These are phyloP conservation scores for Arthrobotrys musiformis DNA, from an alignment of 2,329 filamentous ascomycete species.

Conservation along the genomic window DNA sequence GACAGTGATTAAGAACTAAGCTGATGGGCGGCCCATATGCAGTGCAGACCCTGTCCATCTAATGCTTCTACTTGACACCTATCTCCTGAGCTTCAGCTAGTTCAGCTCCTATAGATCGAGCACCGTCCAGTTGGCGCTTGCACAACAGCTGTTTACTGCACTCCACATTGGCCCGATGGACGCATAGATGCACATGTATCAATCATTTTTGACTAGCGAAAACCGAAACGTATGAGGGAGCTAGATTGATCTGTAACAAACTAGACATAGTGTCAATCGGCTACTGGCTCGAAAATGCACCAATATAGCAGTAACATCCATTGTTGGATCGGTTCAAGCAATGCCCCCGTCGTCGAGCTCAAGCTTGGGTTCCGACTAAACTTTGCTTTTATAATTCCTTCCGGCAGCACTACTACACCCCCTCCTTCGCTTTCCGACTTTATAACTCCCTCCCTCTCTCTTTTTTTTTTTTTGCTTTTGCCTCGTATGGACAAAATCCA, in stretches of 20 bases:
- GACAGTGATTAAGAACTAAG: background rate
- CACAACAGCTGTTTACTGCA: background rate
- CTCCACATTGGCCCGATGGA: background rate
- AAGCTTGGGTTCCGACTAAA: slow-evolving; percentile 21
- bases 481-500: slow-evolving; percentile 4
- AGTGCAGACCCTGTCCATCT: slow-evolving; percentile 40
- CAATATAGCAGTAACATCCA: slow-evolving; percentile 1
- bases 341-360: background rate
- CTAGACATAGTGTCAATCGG: background rate
- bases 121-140: background rate
- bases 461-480: slow-evolving; percentile 1
- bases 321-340: background rate
- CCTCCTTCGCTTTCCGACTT: background rate
- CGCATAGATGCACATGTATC: too few relatives aligned
- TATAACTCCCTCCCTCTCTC: slow-evolving; percentile 14
- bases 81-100: slow-evolving; percentile 14
- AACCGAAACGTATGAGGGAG: slow-evolving; percentile 1
- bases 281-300: background rate
- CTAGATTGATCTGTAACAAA: background rate
- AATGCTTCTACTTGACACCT: slow-evolving; percentile 17
- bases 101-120: background rate
- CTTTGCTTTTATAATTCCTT: slow-evolving; percentile 31
- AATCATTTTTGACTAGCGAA: background rate
- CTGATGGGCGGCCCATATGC: background rate
- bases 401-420: background rate